Evolutionary conservation across 106 monocot species (phyloP), one percentile per base, ranked within the genome.

Genomic region (Dioscorea zingiberensis): DNA sequence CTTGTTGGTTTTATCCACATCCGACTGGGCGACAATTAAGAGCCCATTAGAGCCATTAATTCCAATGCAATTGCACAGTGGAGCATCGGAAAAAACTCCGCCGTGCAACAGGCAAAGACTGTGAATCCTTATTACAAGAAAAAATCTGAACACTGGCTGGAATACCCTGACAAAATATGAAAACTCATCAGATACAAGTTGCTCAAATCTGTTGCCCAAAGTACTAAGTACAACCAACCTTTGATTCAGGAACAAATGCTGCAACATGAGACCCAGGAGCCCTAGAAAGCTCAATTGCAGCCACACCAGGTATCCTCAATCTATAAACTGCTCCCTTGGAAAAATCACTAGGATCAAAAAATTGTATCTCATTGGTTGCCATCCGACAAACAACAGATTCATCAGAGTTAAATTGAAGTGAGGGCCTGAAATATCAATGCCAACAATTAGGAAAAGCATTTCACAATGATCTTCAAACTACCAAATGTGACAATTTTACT

Each of bases 1-100:
- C 72, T 91, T 88, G 74, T 97, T 97, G 30, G 74, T 97, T 72
- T 97, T 91, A 62, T 97, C 95, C 38, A 88, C 95, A 71, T 97
- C 95, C 65, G 91, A 85, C 14, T 91, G 91, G 17, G 83, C 85
- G 44, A 91, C 69, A 53, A 80, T 78, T 47, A 97, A 69, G 49
- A 97, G 79, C 21, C 91, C 95, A 17, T 78, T 76, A 17, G 91
- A 91, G 44, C 77, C 74, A 60, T 32, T n/a, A 59, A 47, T 88
- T 97, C 95, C 95, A 91, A 19, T 83, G 85, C 16, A 97, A 69
- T 66, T 88, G 83, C 27, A 87, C 83, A 60, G 78, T 83, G 19
- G 91, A 97, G 65, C 95, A 97, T 10, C 91, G 78, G 71, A 88
- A 97, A 69, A 97, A 97, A 70, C 95, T 97, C 27, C 88, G 56